Evolutionary conservation across 257 asterid genomes (phyloP).

Genomic region (Coffea eugenioides): DNA sequence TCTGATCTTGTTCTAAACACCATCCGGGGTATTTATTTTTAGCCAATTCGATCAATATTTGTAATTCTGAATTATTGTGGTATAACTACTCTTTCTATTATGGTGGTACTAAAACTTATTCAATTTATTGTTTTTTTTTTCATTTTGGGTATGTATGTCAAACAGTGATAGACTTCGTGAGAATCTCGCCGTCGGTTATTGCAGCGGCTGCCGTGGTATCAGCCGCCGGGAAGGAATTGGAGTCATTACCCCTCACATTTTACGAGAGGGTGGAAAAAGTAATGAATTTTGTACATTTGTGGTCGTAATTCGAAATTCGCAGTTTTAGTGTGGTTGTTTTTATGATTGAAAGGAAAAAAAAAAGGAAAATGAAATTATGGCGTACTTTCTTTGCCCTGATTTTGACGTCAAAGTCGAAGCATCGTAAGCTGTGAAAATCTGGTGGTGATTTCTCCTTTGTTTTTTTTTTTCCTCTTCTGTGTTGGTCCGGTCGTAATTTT

Average conservation of each 20-base stretch:
- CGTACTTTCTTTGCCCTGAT: not conserved
- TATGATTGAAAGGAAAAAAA: not conserved
- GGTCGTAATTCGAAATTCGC: constrained; percentile 2
- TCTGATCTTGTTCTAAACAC: constrained; percentile 42
- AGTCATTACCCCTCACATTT: constrained; percentile 20
- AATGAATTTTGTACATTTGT: constrained; percentile 6
- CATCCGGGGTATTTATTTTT: constrained; percentile 44
- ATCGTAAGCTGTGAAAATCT: constrained; percentile 7
- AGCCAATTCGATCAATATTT: not conserved
- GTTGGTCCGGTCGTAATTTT: not conserved
- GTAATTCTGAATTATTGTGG: not conserved
- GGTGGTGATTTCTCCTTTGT: not conserved
- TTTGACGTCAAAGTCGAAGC: constrained; percentile 6
- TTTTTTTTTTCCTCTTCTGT: not conserved
- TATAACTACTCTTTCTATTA: not conserved
- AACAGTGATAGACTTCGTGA: constrained; percentile 43
- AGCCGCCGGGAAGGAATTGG: constrained; percentile 36
- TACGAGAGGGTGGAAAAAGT: constrained; percentile 45
- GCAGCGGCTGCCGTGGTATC: constrained; percentile 57
- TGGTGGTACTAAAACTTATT: too few relatives aligned
- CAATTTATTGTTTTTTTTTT: not conserved
- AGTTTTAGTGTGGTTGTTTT: constrained; percentile 4
- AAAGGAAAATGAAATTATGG: not conserved
- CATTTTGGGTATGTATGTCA: not conserved
- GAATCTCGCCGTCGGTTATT: constrained; percentile 46